A percentile compares a stretch with the other conserved stretches of the same genome.
Evolutionary conservation across 257 asterid genomes (phyloP).

Genomic region (Buddleja alternifolia): DNA sequence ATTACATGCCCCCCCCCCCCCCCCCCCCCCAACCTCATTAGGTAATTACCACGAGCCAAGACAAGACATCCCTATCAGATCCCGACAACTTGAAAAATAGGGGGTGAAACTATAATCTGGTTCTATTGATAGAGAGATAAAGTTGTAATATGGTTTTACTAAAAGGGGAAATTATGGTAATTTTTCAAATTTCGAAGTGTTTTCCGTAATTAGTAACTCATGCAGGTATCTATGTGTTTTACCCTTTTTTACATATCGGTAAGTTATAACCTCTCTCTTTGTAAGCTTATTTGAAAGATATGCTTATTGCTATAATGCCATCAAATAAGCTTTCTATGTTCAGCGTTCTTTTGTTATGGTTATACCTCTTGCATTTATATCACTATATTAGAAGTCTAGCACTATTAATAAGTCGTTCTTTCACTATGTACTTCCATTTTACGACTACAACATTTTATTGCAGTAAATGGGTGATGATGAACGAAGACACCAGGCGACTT

Average conservation of each 20-base stretch:
- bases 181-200: too few relatives aligned
- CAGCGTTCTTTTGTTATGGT: neutral
- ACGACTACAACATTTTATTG: slow-evolving; percentile 29
- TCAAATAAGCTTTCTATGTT: neutral
- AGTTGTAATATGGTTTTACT: too few relatives aligned
- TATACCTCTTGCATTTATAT: neutral
- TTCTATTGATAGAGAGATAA: too few relatives aligned
- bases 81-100: too few relatives aligned
- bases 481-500: slow-evolving; percentile 86
- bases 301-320: neutral
- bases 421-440: neutral
- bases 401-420: neutral
- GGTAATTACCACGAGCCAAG: too few relatives aligned
- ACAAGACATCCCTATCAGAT: too few relatives aligned
- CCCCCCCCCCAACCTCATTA: too few relatives aligned
- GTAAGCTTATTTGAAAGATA: slow-evolving; percentile 1
- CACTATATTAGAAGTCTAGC: neutral
- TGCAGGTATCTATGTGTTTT: too few relatives aligned
- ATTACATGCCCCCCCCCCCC: too few relatives aligned
- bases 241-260: neutral
- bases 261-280: neutral
- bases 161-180: too few relatives aligned
- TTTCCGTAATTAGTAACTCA: too few relatives aligned
- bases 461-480: slow-evolving; percentile 99
- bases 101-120: too few relatives aligned